Evolutionary conservation across 495 filamentous ascomycete species (phyloP), one percentile per base, ranked within the genome.

Genomic region (Diplogelasinospora grovesii): DNA sequence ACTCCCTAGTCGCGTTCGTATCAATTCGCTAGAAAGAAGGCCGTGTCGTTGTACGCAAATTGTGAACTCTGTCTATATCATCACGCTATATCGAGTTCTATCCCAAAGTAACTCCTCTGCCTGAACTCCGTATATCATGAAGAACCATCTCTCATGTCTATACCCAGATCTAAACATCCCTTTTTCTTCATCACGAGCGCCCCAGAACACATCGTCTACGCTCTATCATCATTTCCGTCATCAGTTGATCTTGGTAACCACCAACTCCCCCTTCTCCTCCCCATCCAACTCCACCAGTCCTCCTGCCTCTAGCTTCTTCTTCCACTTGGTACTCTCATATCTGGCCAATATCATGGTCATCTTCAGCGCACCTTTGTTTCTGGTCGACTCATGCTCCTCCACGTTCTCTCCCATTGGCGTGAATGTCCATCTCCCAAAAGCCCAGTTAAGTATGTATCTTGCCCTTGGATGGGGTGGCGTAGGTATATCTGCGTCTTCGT

Each of bases 361-460:
- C 23, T 86, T 73, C 18, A 89, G 64, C 4, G 76, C 60, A 2
- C 73, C 64, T 15, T 68, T 65, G 25, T 59, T 53, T n/a, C n/a
- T n/a, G 47, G 60, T 73, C 8, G 63, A 69, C 37, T 57, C 60
- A 22, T 75, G 71, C 43, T 75, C 73, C n/a, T 48, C 45, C 3
- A 53, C 55, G 0, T 49, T 55, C 4, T 59, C 58, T 4, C 56
- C 58, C 24, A 83, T 65, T 0, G 71, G 69, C 5, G 89, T 90
- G 53, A 85, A 90, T 2, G 78, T 95, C 92, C 92, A 96, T 13
- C 92, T 73, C 5, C 88, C 89, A 63, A 98, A 98, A 0, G 92
- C 93, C 92, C 92, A 97, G 57, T 98, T 98, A 30, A 98, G 71
- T 32, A 96, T 93, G 56, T 89, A 94, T 44, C 77, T 50, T 3